These are phyloP conservation scores for Phyllosticta citrichinensis DNA, from an alignment of 2,329 filamentous ascomycete species.

Conservation along the genomic window DNA sequence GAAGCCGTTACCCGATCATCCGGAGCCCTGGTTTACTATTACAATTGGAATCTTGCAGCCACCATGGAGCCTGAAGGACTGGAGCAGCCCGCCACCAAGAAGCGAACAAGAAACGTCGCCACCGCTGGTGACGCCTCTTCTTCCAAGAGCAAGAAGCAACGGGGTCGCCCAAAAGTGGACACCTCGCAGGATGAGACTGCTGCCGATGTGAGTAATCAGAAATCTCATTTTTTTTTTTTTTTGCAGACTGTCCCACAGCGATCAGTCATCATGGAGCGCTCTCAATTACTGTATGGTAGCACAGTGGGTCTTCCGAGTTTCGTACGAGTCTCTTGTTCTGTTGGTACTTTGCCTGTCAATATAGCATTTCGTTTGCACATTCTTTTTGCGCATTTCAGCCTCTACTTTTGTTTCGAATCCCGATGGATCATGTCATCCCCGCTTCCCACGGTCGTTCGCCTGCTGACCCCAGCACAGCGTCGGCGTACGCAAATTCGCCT, in stretches of 20 bases:
- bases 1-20: not conserved
- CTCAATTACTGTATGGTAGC: not conserved
- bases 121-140: slow-evolving; percentile 16
- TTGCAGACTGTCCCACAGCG: not conserved
- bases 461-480: slow-evolving; percentile 40
- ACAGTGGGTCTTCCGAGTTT: not conserved
- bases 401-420: not conserved
- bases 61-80: slow-evolving; percentile 19
- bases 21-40: not conserved
- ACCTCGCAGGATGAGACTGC: slow-evolving; percentile 65
- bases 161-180: slow-evolving; percentile 66
- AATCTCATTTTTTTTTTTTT: not conserved
- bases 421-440: not conserved
- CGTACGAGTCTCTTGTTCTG: not conserved
- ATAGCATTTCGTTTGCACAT: not conserved
- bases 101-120: slow-evolving; percentile 20
- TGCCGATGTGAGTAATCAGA: slow-evolving; percentile 55
- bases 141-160: slow-evolving; percentile 40
- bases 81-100: slow-evolving; percentile 21
- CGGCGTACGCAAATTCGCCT: slow-evolving; percentile 79
- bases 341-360: not conserved
- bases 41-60: not conserved
- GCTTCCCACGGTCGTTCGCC: slow-evolving; percentile 1
- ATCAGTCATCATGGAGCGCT: slow-evolving; percentile 7
- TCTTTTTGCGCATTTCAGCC: not conserved